Conservation (phyloP, 805 yeast genomes). For the Starmerella stigmatis region DNA sequence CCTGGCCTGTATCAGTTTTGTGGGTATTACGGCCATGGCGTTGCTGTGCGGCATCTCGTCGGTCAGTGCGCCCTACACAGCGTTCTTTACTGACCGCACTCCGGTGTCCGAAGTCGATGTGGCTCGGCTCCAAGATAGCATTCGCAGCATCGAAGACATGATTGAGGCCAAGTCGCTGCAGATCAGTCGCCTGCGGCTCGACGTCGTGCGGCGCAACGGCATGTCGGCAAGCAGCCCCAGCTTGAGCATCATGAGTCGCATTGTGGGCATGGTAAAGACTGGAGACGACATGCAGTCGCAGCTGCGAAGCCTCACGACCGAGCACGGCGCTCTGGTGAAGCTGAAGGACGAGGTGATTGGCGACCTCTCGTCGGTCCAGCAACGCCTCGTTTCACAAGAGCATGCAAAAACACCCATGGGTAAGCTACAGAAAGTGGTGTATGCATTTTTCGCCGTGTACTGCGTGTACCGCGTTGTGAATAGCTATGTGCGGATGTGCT, state of each 20-base stretch:
- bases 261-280: constrained; percentile 11
- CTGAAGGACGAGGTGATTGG: constrained; percentile 29
- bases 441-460: constrained; percentile 32
- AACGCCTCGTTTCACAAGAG: constrained; percentile 25
- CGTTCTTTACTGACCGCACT: constrained; percentile 25
- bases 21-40: constrained; percentile 37
- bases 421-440: constrained; percentile 23
- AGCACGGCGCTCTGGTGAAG: constrained; percentile 30
- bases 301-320: constrained; percentile 20
- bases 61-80: constrained; percentile 34
- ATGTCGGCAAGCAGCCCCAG: background rate
- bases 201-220: constrained; percentile 11
- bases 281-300: constrained; percentile 13
- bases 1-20: constrained; percentile 32
- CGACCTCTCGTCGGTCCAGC: constrained; percentile 27
- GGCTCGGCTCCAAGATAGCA: constrained; percentile 26
- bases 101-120: constrained; percentile 28
- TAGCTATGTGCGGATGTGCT: constrained; percentile 24
- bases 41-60: constrained; percentile 35
- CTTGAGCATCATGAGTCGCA: constrained; percentile 18
- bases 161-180: constrained; percentile 25
- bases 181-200: constrained; percentile 25
- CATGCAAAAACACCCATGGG: constrained; percentile 29
- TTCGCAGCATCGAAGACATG: constrained; percentile 28
- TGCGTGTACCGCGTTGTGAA: constrained; percentile 35